These are phyloP conservation scores for Parietaria judaica DNA, from an alignment of 306 rosid genomes.

Conservation along the genomic window DNA sequence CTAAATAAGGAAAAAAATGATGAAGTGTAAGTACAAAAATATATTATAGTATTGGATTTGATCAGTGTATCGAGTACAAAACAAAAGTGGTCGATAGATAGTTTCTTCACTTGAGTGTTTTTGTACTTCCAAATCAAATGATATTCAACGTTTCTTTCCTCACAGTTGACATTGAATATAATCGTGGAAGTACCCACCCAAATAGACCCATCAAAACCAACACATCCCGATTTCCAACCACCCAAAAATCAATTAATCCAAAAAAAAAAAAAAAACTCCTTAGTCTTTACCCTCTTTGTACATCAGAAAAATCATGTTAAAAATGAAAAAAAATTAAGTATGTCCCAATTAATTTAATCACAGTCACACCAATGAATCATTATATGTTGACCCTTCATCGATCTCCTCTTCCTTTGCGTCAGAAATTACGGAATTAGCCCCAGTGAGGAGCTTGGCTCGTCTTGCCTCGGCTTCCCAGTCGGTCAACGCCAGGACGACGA, in stretches of 20 bases:
- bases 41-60: neutral
- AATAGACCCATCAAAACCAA: constrained; percentile 11
- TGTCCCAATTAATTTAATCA: constrained; percentile 16
- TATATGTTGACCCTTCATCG: constrained; percentile 18
- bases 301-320: constrained; percentile 15
- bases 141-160: constrained; percentile 24
- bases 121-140: constrained; percentile 22
- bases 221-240: constrained; percentile 4
- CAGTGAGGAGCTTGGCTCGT: constrained; percentile 54
- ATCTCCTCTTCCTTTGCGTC: neutral
- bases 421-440: constrained; percentile 4
- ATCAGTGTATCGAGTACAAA: constrained; percentile 24
- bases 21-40: neutral
- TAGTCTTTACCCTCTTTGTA: constrained; percentile 24
- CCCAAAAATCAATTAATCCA: constrained; percentile 1
- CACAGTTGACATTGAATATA: constrained; percentile 29
- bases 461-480: constrained; percentile 73
- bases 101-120: constrained; percentile 6
- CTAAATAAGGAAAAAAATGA: too few species aligned
- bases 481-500: constrained; percentile 53
- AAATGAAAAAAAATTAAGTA: constrained; percentile 17
- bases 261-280: constrained; percentile 7
- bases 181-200: constrained; percentile 10
- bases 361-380: too few species aligned
- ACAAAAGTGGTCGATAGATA: constrained; percentile 16